Conservation (phyloP, 2,329 filamentous ascomycete species). For the Trichoderma sp. region DNA sequence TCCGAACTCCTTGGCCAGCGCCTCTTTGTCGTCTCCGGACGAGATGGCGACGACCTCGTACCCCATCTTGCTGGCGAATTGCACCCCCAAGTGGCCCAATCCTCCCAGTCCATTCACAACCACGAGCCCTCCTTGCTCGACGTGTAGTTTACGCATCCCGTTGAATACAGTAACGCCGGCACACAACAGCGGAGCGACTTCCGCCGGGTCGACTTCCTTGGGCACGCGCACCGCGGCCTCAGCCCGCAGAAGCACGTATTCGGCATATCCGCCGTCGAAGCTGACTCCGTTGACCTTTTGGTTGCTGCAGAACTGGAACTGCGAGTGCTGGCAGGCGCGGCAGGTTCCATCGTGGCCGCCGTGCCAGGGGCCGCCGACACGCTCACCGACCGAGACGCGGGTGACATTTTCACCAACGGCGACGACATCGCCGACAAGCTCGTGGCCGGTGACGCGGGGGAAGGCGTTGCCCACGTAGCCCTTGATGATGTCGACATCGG, state of each 20-base stretch:
- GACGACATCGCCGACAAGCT: constrained; percentile 66
- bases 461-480: constrained; percentile 57
- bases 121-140: constrained; percentile 54
- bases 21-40: constrained; percentile 65
- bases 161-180: constrained; percentile 66
- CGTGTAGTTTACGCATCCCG: constrained; percentile 55
- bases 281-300: constrained; percentile 64
- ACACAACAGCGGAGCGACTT: constrained; percentile 62
- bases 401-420: constrained; percentile 58
- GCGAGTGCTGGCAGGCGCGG: constrained; percentile 61
- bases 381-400: constrained; percentile 61
- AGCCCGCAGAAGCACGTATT: constrained; percentile 61
- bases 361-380: constrained; percentile 56
- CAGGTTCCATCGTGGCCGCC: constrained; percentile 63
- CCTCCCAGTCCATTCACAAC: constrained; percentile 72
- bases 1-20: constrained; percentile 58
- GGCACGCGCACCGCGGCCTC: constrained; percentile 63
- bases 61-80: constrained; percentile 75
- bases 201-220: constrained; percentile 50
- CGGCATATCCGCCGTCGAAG: constrained; percentile 66
- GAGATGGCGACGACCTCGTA: constrained; percentile 70
- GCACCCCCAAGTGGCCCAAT: constrained; percentile 74
- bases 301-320: constrained; percentile 70
- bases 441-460: constrained; percentile 69
- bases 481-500: constrained; percentile 52